Conservation (phyloP, 2,329 filamentous ascomycete genomes). For the Hypoxylon sp. region DNA sequence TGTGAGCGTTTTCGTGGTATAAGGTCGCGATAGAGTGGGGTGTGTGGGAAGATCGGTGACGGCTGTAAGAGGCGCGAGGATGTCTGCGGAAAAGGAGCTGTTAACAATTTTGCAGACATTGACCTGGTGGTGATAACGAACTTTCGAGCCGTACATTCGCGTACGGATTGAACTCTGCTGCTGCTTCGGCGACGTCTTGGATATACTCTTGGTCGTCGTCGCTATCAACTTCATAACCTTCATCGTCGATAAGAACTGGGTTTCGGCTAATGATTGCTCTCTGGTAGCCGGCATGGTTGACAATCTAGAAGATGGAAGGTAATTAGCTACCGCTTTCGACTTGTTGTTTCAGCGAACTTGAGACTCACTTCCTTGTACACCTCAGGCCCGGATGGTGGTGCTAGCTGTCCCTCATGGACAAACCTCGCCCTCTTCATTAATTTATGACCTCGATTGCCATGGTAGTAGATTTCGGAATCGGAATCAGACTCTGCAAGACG, state of each 20-base stretch:
- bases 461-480: slow-evolving; percentile 78
- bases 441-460: slow-evolving; percentile 83
- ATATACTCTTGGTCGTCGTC: slow-evolving; percentile 77
- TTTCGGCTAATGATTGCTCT: slow-evolving; percentile 82
- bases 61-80: slow-evolving; percentile 81
- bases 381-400: slow-evolving; percentile 74
- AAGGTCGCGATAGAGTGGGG: slow-evolving; percentile 80
- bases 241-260: slow-evolving; percentile 79
- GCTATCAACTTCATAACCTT: slow-evolving; percentile 82
- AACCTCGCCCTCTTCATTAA: slow-evolving; percentile 82
- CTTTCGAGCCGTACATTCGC: slow-evolving; percentile 78
- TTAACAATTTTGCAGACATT: slow-evolving; percentile 38
- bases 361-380: slow-evolving; percentile 78
- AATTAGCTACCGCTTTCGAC: slow-evolving; percentile 34
- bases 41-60: slow-evolving; percentile 82
- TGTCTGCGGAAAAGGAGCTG: slow-evolving; percentile 63
- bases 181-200: slow-evolving; percentile 71
- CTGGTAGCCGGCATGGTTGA: slow-evolving; percentile 81
- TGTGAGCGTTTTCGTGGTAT: slow-evolving; percentile 79
- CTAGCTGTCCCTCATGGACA: slow-evolving; percentile 77
- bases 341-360: neutral
- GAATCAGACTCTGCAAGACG: slow-evolving; percentile 77
- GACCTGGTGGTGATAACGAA: slow-evolving; percentile 58
- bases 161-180: slow-evolving; percentile 82
- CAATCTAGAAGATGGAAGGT: slow-evolving; percentile 64